Evolutionary conservation across 2,329 filamentous ascomycete genomes (phyloP), one percentile per base, ranked within the genome.

Genomic region (Phoma herbarum): DNA sequence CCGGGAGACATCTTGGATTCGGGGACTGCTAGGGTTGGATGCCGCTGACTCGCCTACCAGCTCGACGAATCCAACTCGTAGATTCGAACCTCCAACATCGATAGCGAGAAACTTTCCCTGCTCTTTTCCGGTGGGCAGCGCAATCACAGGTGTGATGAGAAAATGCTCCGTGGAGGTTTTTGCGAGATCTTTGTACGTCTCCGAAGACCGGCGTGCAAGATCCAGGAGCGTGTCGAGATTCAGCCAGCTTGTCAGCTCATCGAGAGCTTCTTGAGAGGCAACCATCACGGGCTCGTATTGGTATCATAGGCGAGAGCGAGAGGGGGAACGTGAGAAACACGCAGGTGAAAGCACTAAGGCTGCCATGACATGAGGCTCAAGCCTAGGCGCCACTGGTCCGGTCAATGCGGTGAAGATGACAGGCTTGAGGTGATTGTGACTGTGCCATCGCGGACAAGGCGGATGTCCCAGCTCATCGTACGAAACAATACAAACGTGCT

Each of bases 51-150:
- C 73, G 33, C 81, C 81, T 20, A 83, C 70, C 25, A 90, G 76
- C 67, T 90, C 86, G 52, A 90, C 82, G 63, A 90, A 90, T 28
- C 86, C 88, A 26, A 89, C 88, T 70, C 88, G 82, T 42, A 91
- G 78, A 66, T 91, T 90, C 8, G 88, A 88, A 8, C 88, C 88
- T 61, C 88, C 88, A 62, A 87, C 88, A 68, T 66, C 63, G 53
- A 67, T 81, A 63, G 71, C 76, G 28, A 77, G 65, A 46, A 65
- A 67, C 68, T 84, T 83, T 77, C 90, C 88, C 87, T 88, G 77
- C 87, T 89, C 77, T 88, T 88, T 57, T 82, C 88, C 63, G 84
- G 82, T 76, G 5, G 77, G 77, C 16, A 79, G 63, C 3, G 72
- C 73, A 35, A 76, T 78, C 14, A 79, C 74, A 8, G 77, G 77